Base-by-base conservation (phyloP, 768 basidiomycete species). In the Leccinum truebloodii region DNA sequence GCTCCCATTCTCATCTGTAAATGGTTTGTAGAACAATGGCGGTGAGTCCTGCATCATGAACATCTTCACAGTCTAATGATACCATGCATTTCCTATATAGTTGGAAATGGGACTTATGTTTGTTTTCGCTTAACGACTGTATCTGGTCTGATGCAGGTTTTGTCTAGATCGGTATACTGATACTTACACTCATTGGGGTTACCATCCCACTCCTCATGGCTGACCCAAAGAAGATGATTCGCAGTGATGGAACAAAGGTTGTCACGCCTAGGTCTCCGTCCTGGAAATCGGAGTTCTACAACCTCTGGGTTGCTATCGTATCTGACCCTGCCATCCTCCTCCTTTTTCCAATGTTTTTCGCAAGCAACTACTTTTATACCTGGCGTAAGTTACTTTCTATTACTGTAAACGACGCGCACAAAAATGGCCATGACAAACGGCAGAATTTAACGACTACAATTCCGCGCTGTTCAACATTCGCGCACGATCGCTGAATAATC, bases 291-390 rank as follows among this genome's bases (percentile, higher is more conserved):
- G 92, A 94, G 71, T 76, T 94, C 55, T 79, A 80, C 61, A 86
- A 86, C 10, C 81, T 94, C 22, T 91, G 81, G 75, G 64, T 87
- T 50, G 83, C 88, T 3, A 76, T 94, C 52, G 80, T 77, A 58
- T 86, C 82, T 14, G 92, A 94, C 66, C 89, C 89, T 0, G 78
- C 80, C 75, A 84, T 94, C 67, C 60, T 92, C 14, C 75, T 91
- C 5, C 81, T 93, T n/a, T 90, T 94, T 77, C 92, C 92, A 8
- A 89, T 93, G 86, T 92, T 93, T 74, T 84, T 91, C 58, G 84
- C 88, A 8, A 88, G 86, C 48, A 92, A 92, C 71, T 92, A 88
- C 83, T 92, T 92, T 76, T 92, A 92, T 69, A 87, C 90, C 2
- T 92, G 89, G 88, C 89, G 89, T 90, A 60, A 68, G 86, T 73